Conservation (phyloP, 1,139 yeast genomes). For the Kodamaea plutei region DNA sequence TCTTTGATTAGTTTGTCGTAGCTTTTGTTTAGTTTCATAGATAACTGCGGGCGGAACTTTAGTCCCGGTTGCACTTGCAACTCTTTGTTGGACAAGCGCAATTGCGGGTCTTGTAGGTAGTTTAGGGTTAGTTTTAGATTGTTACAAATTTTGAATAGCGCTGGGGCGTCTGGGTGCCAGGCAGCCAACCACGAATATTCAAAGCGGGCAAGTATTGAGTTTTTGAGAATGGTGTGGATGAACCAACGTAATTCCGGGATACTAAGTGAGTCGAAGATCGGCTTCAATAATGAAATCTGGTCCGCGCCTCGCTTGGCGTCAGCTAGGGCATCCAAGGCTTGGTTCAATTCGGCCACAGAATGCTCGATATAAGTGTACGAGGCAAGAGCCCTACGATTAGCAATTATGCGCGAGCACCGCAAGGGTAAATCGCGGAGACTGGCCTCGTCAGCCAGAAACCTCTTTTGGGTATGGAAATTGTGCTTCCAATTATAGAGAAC, state of each 20-base stretch:
- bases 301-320: conserved; percentile 37
- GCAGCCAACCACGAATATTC: conserved; percentile 57
- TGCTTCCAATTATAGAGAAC: conserved; percentile 39
- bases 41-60: conserved; percentile 72
- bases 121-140: conserved; percentile 60
- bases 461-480: conserved; percentile 27
- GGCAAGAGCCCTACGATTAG: conserved; percentile 31
- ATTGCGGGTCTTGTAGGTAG: conserved; percentile 48
- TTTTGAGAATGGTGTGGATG: conserved; percentile 61
- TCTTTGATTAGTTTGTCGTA: conserved; percentile 47
- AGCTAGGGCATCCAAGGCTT: conserved; percentile 42
- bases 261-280: conserved; percentile 53
- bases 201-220: conserved; percentile 52
- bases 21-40: conserved; percentile 47
- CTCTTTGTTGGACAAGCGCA: conserved; percentile 41
- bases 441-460: conserved; percentile 27
- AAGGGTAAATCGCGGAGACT: conserved; percentile 43
- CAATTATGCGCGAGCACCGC: conserved; percentile 30
- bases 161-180: conserved; percentile 82
- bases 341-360: conserved; percentile 57
- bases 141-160: conserved; percentile 63
- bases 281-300: conserved; percentile 40
- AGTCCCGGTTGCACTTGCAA: conserved; percentile 43
- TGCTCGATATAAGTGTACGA: conserved; percentile 7
- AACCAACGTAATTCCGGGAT: conserved; percentile 69